Evolutionary conservation across 2,329 filamentous ascomycete species (phyloP), one percentile per base, ranked within the genome.

Genomic region (Zarea fungicola): DNA sequence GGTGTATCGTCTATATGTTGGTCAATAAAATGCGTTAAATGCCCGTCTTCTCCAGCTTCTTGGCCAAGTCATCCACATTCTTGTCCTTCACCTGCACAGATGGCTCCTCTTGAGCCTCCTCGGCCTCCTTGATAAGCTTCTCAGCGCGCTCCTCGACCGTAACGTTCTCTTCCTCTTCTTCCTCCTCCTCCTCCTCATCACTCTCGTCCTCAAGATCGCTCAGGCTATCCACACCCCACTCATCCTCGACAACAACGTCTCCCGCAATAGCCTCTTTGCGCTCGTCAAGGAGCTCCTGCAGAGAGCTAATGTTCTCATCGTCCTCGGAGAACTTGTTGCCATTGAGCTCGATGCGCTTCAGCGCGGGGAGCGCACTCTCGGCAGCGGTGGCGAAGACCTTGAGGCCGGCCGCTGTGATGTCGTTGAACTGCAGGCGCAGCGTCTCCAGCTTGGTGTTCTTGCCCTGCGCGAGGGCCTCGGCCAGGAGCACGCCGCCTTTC

Each of bases 321-420:
- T 95, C 89, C 66, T 96, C 91, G 8, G 79, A 74, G 59, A 99
- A 96, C 64, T 89, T 93, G 74, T 99, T 99, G 43, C 93, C 93
- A 65, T 99, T 97, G 56, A 99, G 73, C 70, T 97, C 93, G 42
- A 99, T 81, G 60, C 91, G 84, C 70, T 85, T 86, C 56, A 99
- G 72, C 11, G 79, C 78, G 2, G 89, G 90, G 8, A 99, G 77
- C 8, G n/a, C n/a, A n/a, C 77, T 72, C 59, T 81, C 81, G 5
- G 83, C 83, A 3, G 87, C 88, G 18, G 78, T 71, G 3, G 84
- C 78, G 47, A 99, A 75, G 3, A 76, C 78, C 62, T 87, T 83
- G 42, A 97, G 68, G 16, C 85, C 87, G 50, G 82, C 77, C 1
- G 84, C 75, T 34, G 87, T 90, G 62, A 99, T 93, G 57, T 99